Evolutionary conservation across 2,329 filamentous ascomycete species (phyloP), one percentile per base, ranked within the genome.

Genomic region (Alternaria brassicae): DNA sequence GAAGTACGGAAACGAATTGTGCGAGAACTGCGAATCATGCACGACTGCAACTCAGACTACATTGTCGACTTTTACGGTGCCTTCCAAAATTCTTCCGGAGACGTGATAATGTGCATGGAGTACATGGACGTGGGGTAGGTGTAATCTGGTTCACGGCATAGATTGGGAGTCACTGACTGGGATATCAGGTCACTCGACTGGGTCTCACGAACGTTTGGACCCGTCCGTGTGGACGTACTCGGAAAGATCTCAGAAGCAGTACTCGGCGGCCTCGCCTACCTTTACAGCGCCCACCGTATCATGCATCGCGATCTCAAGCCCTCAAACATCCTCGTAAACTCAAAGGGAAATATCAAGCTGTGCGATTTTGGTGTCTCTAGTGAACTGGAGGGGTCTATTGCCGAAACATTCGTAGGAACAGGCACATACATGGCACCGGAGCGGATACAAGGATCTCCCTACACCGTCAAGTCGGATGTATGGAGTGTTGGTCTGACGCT

Each of bases 51-150:
- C 74, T 97, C 92, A 21, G 91, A 95, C 61, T 93, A 96, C 78
- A 98, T 99, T 73, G 95, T 99, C 61, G 97, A 91, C 54, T 99
- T 97, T 79, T 98, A 98, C 74, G 95, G 95, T 61, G 95, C 95
- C 36, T 99, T 98, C 76, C 86, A 98, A 74, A 98, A 97, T 76
- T 91, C 96, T 74, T 93, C 93, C 62, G 94, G 96, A 75, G 95
- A 99, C 81, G 96, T 99, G 59, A 96, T 98, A 70, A 94, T 99
- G 89, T 99, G 95, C 79, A 99, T 99, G 95, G 95, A 99, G 79
- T 98, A 99, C 77, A 97, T 97, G 92, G 95, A 99, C 80, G 92
- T 94, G 77, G 95, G 95, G 95, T 98, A 85, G 80, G 91, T 82
- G 8, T 42, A 41, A 44, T 42, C 55, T 34, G 10, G 36, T 45